Conservation (phyloP, 2,329 filamentous ascomycete genomes). For the Coniochaeta sp. region DNA sequence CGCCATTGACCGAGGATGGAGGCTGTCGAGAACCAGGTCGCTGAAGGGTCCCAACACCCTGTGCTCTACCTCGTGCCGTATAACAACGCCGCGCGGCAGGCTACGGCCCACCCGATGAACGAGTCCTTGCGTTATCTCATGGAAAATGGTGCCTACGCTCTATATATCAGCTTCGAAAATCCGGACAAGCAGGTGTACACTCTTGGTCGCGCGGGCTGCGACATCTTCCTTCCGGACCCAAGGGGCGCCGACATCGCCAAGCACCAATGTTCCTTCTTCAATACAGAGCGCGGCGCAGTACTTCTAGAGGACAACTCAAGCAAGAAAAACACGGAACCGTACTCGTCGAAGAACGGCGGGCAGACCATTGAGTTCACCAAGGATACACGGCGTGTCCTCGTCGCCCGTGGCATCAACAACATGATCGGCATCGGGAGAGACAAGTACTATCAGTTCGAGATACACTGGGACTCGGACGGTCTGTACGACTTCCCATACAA, state of each 20-base stretch:
- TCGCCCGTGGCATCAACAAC: slow-evolving; percentile 16
- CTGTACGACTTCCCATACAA: slow-evolving; percentile 12
- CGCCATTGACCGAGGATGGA: not conserved
- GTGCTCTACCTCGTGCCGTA: not conserved
- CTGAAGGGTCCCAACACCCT: not conserved
- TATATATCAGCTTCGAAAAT: slow-evolving; percentile 12
- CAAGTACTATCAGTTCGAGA: slow-evolving; percentile 16
- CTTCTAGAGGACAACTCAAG: slow-evolving; percentile 16
- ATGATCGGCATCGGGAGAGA: slow-evolving; percentile 15
- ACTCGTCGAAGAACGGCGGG: slow-evolving; percentile 4
- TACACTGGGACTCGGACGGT: slow-evolving; percentile 14
- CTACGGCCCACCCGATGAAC: not conserved
- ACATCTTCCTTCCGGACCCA: slow-evolving; percentile 13
- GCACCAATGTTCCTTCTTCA: slow-evolving; percentile 16
- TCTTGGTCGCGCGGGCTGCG: slow-evolving; percentile 10
- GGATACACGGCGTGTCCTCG: slow-evolving; percentile 13
- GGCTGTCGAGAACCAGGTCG: not conserved
- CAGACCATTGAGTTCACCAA: slow-evolving; percentile 12
- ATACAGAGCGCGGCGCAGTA: slow-evolving; percentile 16
- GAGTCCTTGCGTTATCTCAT: not conserved
- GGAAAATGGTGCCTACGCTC: slow-evolving; percentile 3
- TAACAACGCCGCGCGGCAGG: not conserved
- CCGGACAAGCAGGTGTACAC: slow-evolving; percentile 6
- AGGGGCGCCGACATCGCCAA: slow-evolving; percentile 11
- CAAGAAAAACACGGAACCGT: slow-evolving; percentile 13